Evolutionary conservation across 2,329 filamentous ascomycete genomes (phyloP), one percentile per base, ranked within the genome.

Genomic region (Immersiporthe knoxdaviesiana): DNA sequence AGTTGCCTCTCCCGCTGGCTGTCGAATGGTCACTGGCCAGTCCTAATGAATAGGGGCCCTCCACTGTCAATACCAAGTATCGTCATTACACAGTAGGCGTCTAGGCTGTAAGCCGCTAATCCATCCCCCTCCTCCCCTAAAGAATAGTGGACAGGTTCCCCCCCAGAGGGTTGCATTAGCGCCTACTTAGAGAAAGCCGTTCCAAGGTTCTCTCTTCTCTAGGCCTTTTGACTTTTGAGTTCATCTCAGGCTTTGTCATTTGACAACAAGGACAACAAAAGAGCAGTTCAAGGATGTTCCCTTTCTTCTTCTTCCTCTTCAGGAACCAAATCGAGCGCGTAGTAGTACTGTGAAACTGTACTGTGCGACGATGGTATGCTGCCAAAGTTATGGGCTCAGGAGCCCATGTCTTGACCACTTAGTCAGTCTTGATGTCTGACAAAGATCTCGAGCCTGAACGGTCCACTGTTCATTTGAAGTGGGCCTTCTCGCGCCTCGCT

Each of bases 401-500:
- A 37, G 11, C 52, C 56, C 10, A 59, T n/a, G 52, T 30, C 27
- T 56, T 27, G 52, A 56, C 4, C 52, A 56, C 4, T 24, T 27
- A 56, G 52, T 30, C 52, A 56, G 52, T 56, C 52, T 56, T 30
- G 52, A 56, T 56, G 27, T 30, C 24, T 56, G 24, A 30, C 52
- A 30, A 30, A 30, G 24, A 30, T 30, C 14, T 30, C 18, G 56
- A 59, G 56, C 56, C 30, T 59, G 56, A 59, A n/a, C 56, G 56
- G 30, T 59, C 56, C 56, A 59, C 56, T 59, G 30, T 59, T 21
- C 21, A 11, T 21, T 32, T 37, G 30, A 59, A 59, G 56, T 59
- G 56, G 56, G 56, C 56, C 56, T 37, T 37, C 30, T 59, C 56
- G 18, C 56, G 8, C 30, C 56, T 59, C 56, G 56, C 56, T 59